Base-by-base conservation (phyloP, 352 stramenopile genomes). In the Phytophthora parvispora region DNA sequence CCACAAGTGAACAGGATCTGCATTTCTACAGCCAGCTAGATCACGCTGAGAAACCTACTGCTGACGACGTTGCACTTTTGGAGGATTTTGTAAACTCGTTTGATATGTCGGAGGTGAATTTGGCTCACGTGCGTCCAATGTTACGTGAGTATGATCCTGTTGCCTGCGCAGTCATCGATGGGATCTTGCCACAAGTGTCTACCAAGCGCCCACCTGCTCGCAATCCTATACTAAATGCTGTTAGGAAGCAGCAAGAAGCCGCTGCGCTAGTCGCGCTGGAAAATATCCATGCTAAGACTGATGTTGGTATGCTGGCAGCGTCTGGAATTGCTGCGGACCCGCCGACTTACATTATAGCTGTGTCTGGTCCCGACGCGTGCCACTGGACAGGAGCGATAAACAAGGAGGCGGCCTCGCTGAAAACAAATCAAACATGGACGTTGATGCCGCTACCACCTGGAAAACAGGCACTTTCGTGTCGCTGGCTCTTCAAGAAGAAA, bases 181-280 rank as follows among this genome's bases (percentile, higher is more conserved):
- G 45, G n/a, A 61, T 58, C 51, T 13, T 32, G 43, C 54, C 54
- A 52, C 38, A 45, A 52, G 54, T 43, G 54, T 43, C 25, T 61
- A 61, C 36, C 36, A 43, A 43, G 36, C 36, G 36, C 6, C 36
- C 36, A n/a, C 15, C 36, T 9, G 36, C 36, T 7, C 36, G 36
- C 6, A 43, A 43, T 43, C 36, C 36, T 20, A 16, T 43, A 16
- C 36, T 43, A 16, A 43, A 43, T 18, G 36, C 15, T 7, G 36
- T 43, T 3, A n/a, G 27, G 15, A 61, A 61, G 16, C 54, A 52
- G 18, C 54, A 61, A 43, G 38, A 61, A 43, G 54, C 54, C 1
- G 54, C 54, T n/a, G 27, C 54, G 5, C 24, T 52, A 7, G 54
- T 61, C 4, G 38, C 54, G 8, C 16, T 61, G 4, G 54, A 61